phyloP scores from a whole-genome alignment of 2,329 filamentous ascomycete species.

The Paraconiothyrium brasiliense region DNA sequence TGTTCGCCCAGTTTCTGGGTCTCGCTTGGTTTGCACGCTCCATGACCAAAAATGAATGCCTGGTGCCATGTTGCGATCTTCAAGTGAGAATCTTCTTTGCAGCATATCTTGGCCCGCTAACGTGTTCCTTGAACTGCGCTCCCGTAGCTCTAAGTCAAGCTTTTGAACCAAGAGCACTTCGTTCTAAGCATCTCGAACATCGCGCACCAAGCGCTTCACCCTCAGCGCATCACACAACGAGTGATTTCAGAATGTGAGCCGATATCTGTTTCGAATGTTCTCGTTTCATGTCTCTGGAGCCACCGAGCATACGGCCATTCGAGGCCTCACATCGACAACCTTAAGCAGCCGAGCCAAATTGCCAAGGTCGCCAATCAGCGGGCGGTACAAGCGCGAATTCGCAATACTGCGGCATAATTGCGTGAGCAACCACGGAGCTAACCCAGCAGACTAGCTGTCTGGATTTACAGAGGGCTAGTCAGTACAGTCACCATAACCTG shows the following conservation, averaged over 20 bases:
- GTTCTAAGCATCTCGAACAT: constrained; percentile 13
- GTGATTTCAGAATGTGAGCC: not conserved
- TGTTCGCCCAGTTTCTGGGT: not conserved
- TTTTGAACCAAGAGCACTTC: constrained; percentile 9
- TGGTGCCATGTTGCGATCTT: not conserved
- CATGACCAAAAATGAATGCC: not conserved
- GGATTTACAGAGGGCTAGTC: constrained; percentile 1
- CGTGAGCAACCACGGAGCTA: constrained; percentile 20
- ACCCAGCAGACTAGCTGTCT: not conserved
- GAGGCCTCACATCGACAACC: not conserved
- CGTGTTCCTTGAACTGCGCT: not conserved
- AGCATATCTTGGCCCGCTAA: constrained; percentile 2
- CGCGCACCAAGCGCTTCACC: constrained; percentile 1
- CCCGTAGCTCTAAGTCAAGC: constrained; percentile 10
- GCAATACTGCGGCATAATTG: constrained; percentile 34
- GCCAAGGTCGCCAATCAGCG: constrained; percentile 25
- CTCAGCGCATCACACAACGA: not conserved
- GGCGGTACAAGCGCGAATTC: constrained; percentile 21
- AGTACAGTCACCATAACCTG: not conserved
- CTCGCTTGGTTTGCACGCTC: not conserved
- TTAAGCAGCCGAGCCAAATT: constrained; percentile 17
- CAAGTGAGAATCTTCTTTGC: not conserved
- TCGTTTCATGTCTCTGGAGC: not conserved
- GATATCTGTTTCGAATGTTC: not conserved
- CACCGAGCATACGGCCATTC: not conserved